A percentile compares a stretch with the other conserved stretches of the same genome.
Evolutionary conservation across 768 basidiomycete genomes (phyloP).

Genomic region (Pisolithus orientalis): DNA sequence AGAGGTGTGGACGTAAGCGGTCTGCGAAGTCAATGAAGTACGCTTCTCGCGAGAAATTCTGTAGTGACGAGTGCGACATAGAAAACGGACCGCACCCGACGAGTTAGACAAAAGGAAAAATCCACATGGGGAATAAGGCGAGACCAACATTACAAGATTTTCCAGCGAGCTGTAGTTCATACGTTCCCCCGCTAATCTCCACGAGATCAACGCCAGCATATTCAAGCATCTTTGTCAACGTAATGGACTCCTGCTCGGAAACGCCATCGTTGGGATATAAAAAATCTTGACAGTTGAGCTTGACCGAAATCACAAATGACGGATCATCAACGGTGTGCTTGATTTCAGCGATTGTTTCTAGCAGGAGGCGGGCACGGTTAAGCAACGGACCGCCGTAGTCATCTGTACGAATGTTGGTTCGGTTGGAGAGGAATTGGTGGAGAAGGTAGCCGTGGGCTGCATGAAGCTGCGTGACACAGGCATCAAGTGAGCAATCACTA

Average conservation of each 20-base stretch:
- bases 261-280: conserved; percentile 21
- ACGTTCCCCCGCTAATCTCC: conserved; percentile 36
- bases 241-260: conserved; percentile 25
- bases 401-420: conserved; percentile 45
- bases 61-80: neutral
- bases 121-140: too few species aligned
- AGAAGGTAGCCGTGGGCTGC: conserved; percentile 39
- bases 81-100: neutral
- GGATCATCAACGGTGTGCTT: conserved; percentile 29
- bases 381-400: conserved; percentile 50
- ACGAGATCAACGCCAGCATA: conserved; percentile 31
- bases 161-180: conserved; percentile 13
- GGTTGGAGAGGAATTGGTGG: conserved; percentile 42
- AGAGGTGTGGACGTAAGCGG: conserved; percentile 17
- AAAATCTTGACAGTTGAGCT: conserved; percentile 27
- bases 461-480: conserved; percentile 29
- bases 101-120: too few species aligned
- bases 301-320: conserved; percentile 28
- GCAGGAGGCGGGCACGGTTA: conserved; percentile 43
- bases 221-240: conserved; percentile 29
- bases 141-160: neutral
- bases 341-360: conserved; percentile 43
- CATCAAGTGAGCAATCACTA: neutral
- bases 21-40: conserved; percentile 29
- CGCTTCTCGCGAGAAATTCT: conserved; percentile 13